Evolutionary conservation across 2,329 filamentous ascomycete species (phyloP).

Genomic region (Incumbomyces lentus): DNA sequence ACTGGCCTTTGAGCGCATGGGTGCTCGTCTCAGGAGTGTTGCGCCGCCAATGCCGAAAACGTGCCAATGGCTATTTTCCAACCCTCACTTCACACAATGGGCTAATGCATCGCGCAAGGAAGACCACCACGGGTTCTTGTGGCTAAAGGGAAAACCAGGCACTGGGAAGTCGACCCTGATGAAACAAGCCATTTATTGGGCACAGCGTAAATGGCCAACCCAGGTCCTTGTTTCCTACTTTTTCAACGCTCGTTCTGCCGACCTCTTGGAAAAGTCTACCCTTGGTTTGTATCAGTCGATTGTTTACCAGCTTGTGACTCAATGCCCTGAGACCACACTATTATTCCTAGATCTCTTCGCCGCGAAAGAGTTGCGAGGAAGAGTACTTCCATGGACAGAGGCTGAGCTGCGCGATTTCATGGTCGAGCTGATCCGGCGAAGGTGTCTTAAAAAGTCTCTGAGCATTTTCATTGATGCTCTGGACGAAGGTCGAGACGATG

Average conservation of each 20-base stretch:
- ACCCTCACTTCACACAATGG: slow-evolving; percentile 30
- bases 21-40: slow-evolving; percentile 29
- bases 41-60: slow-evolving; percentile 28
- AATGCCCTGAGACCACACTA: neutral
- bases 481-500: slow-evolving; percentile 34
- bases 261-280: slow-evolving; percentile 33
- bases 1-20: slow-evolving; percentile 31
- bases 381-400: slow-evolving; percentile 8
- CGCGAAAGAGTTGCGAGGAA: slow-evolving; percentile 1
- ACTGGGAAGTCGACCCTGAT: slow-evolving; percentile 36
- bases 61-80: slow-evolving; percentile 32
- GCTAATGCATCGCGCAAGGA: slow-evolving; percentile 18
- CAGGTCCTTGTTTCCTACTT: slow-evolving; percentile 34
- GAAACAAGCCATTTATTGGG: slow-evolving; percentile 27
- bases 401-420: slow-evolving; percentile 23
- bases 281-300: slow-evolving; percentile 43
- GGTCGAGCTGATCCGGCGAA: slow-evolving; percentile 8
- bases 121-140: slow-evolving; percentile 3
- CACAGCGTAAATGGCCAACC: slow-evolving; percentile 1
- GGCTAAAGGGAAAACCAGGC: slow-evolving; percentile 29
- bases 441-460: slow-evolving; percentile 10
- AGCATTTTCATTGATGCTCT: slow-evolving; percentile 33
- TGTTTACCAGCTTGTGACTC: slow-evolving; percentile 35
- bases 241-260: slow-evolving; percentile 37
- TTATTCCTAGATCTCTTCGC: slow-evolving; percentile 5